A percentile compares a stretch with the other conserved stretches of the same genome.
These are phyloP conservation scores for Annulohypoxylon moriforme DNA, from an alignment of 495 filamentous ascomycete species.

Conservation along the genomic window DNA sequence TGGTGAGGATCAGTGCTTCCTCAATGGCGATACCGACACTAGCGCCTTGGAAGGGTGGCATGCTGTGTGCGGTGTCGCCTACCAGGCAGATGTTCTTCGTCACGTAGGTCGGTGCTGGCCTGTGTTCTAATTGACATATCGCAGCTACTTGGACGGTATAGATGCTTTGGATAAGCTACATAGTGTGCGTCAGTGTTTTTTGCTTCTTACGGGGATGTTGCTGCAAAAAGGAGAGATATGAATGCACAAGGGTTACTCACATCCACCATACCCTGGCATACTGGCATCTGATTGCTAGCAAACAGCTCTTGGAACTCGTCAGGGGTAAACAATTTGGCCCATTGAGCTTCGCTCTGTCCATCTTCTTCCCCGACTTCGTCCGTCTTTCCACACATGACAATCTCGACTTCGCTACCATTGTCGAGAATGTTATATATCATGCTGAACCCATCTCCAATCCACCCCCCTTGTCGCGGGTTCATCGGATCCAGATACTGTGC, in stretches of 20 bases:
- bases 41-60: slow-evolving; percentile 39
- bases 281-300: slow-evolving; percentile 29
- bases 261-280: slow-evolving; percentile 41
- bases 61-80: slow-evolving; percentile 45
- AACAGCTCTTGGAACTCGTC: slow-evolving; percentile 46
- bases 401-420: slow-evolving; percentile 39
- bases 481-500: slow-evolving; percentile 36
- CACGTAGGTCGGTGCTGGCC: slow-evolving; percentile 42
- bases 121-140: slow-evolving; percentile 39
- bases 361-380: slow-evolving; percentile 24
- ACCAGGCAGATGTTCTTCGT: slow-evolving; percentile 40
- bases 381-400: slow-evolving; percentile 29
- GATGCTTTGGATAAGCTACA: slow-evolving; percentile 42
- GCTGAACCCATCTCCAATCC: slow-evolving; percentile 39
- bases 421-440: slow-evolving; percentile 40
- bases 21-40: slow-evolving; percentile 36
- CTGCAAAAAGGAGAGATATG: neutral
- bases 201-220: neutral
- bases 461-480: slow-evolving; percentile 31
- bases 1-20: slow-evolving; percentile 42
- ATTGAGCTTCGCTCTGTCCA: slow-evolving; percentile 10
- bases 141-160: slow-evolving; percentile 48
- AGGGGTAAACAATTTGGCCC: slow-evolving; percentile 46
- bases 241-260: slow-evolving; percentile 39
- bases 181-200: neutral